phyloP scores from a whole-genome alignment of 1,284 basidiomycete genomes.

The Ceratobasidium sp. region DNA sequence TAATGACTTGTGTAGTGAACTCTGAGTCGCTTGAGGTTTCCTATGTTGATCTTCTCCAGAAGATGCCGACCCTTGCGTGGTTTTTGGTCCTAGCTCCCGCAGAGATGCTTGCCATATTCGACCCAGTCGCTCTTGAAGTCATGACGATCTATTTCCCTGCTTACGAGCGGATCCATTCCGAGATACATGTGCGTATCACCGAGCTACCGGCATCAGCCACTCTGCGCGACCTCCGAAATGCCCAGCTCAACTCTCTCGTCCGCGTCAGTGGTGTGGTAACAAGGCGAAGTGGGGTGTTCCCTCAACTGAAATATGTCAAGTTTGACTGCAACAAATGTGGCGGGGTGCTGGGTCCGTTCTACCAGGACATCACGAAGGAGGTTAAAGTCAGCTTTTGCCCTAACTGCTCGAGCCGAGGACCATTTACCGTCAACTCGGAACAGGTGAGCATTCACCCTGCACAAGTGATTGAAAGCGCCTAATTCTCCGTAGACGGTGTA shows the following conservation, averaged over 20 bases:
- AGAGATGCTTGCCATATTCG: constrained; percentile 93
- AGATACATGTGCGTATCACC: constrained; percentile 96
- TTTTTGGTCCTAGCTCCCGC: constrained; percentile 95
- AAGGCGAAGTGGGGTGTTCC: constrained; percentile 93
- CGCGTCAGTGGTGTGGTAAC: constrained; percentile 98
- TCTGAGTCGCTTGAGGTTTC: constrained; percentile 97
- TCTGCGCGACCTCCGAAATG: constrained; percentile 90
- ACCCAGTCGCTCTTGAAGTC: constrained; percentile 91
- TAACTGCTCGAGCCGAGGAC: constrained; percentile 91
- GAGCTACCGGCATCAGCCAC: constrained; percentile 90
- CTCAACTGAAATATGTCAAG: constrained; percentile 98
- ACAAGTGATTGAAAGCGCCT: not conserved
- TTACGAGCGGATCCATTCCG: constrained; percentile 96
- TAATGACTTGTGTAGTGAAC: constrained; percentile 67
- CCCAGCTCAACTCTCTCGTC: constrained; percentile 93
- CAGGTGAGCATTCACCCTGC: constrained; percentile 61
- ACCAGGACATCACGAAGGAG: constrained; percentile 94
- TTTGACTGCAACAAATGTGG: constrained; percentile 97
- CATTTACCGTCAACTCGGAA: constrained; percentile 96
- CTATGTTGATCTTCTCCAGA: constrained; percentile 87
- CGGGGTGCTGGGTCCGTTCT: constrained; percentile 92
- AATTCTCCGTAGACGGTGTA: constrained; percentile 80
- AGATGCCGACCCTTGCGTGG: constrained; percentile 94
- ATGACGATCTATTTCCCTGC: constrained; percentile 95
- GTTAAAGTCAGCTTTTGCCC: constrained; percentile 94